phyloP scores from a whole-genome alignment of 768 basidiomycete genomes.

The Lepiota venenata region DNA sequence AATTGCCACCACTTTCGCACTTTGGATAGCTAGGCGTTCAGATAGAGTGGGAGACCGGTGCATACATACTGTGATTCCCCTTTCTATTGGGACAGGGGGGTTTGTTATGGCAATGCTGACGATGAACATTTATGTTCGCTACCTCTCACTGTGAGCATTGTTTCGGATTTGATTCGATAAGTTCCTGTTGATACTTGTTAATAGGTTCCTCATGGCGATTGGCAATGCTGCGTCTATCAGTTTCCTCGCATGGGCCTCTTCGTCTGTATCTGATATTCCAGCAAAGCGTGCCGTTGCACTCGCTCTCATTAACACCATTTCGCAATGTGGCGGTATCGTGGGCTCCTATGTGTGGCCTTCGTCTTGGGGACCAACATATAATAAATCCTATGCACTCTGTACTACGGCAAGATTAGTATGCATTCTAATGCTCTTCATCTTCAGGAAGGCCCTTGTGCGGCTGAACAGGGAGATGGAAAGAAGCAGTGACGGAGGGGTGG shows the following conservation, averaged over 20 bases:
- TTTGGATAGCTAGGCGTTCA: slow-evolving; percentile 62
- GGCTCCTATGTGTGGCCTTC: slow-evolving; percentile 79
- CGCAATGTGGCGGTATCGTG: slow-evolving; percentile 79
- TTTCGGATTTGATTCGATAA: background rate
- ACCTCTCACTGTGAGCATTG: slow-evolving; percentile 51
- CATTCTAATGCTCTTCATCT: slow-evolving; percentile 48
- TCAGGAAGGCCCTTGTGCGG: slow-evolving; percentile 39
- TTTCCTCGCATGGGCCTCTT: slow-evolving; percentile 53
- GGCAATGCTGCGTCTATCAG: slow-evolving; percentile 71
- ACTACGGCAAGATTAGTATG: slow-evolving; percentile 50
- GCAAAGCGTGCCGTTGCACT: slow-evolving; percentile 89
- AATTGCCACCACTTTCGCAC: slow-evolving; percentile 55
- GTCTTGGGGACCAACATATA: slow-evolving; percentile 69
- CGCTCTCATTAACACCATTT: slow-evolving; percentile 78
- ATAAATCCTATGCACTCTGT: slow-evolving; percentile 70
- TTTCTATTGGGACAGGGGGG: slow-evolving; percentile 60
- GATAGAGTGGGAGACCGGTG: slow-evolving; percentile 70
- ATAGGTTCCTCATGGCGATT: slow-evolving; percentile 75
- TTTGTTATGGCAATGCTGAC: slow-evolving; percentile 65
- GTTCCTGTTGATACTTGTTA: background rate
- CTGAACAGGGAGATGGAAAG: slow-evolving; percentile 39
- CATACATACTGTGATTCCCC: slow-evolving; percentile 54
- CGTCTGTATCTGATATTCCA: slow-evolving; percentile 56
- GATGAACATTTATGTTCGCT: slow-evolving; percentile 58
- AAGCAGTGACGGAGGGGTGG: slow-evolving; percentile 27